Percentiles rank a stretch among this genome's conserved stretches.
These are phyloP conservation scores for Acanthamoeba culbertsoni DNA, from an alignment of 208 protist species.

Conservation along the genomic window DNA sequence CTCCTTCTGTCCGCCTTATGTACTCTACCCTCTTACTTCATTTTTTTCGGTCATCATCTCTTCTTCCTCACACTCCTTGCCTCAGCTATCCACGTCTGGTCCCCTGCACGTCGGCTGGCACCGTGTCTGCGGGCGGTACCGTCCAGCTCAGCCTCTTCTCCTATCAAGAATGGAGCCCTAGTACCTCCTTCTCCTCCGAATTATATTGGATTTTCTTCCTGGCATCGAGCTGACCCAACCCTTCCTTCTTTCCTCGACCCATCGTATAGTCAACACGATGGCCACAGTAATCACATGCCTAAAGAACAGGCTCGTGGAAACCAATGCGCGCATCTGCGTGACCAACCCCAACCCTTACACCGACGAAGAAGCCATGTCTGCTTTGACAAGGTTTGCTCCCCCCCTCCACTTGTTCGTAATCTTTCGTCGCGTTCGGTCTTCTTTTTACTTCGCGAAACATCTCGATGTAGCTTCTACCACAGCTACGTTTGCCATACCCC, in stretches of 20 bases:
- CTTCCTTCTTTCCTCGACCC: background rate
- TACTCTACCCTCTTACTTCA: background rate
- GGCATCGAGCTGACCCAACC: background rate
- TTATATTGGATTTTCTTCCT: background rate
- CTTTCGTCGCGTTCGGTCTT: background rate
- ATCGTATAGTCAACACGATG: background rate
- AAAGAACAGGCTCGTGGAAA: background rate
- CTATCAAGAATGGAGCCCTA: conserved; percentile 14
- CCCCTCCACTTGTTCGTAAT: background rate
- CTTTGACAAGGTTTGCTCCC: background rate
- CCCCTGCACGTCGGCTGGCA: background rate
- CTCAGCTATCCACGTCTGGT: background rate
- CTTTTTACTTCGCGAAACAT: background rate
- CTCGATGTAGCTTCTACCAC: background rate
- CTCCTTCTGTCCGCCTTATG: background rate
- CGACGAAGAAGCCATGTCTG: background rate
- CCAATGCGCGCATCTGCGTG: background rate
- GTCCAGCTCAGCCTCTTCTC: conserved; percentile 21
- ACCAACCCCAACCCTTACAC: background rate
- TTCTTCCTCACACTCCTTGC: background rate
- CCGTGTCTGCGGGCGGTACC: background rate
- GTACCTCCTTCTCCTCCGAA: background rate
- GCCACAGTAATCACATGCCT: background rate
- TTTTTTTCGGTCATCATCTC: background rate
- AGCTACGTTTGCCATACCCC: background rate